Evolutionary conservation across 108 stramenopile species (phyloP).

Genomic region (Bacterosira constricta): DNA sequence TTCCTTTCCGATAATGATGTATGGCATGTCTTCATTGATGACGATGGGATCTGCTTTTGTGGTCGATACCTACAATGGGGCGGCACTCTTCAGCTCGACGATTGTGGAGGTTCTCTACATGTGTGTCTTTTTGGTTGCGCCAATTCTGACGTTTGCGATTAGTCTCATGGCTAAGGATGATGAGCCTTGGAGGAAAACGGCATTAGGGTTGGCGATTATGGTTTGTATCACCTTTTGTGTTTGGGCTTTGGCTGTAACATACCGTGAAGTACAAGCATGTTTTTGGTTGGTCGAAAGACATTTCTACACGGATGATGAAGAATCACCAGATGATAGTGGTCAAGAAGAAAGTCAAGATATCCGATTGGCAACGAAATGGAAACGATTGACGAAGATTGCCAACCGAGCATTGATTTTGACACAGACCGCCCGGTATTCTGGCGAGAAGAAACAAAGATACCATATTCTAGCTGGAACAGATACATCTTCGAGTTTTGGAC

Average conservation of each 20-base stretch:
- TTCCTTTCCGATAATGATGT: constrained; percentile 51
- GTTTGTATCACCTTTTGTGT: constrained; percentile 24
- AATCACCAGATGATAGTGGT: too few species aligned
- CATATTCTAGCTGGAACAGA: constrained; percentile 40
- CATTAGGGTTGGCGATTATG: constrained; percentile 38
- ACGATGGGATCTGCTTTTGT: constrained; percentile 65
- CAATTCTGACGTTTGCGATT: constrained; percentile 40
- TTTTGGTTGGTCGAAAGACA: constrained; percentile 38
- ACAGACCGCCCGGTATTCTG: constrained; percentile 31
- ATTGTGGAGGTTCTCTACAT: constrained; percentile 40
- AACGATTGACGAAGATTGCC: constrained; percentile 13
- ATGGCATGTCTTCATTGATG: constrained; percentile 57
- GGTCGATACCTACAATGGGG: constrained; percentile 46
- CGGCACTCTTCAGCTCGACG: constrained; percentile 26
- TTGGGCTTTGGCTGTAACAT: constrained; percentile 53
- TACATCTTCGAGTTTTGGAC: constrained; percentile 3
- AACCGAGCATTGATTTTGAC: constrained; percentile 31
- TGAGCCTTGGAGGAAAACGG: constrained; percentile 61
- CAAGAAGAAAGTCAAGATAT: too few species aligned
- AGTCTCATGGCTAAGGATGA: constrained; percentile 42
- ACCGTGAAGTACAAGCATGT: constrained; percentile 53
- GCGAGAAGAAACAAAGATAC: constrained; percentile 26
- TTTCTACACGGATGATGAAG: constrained; percentile 1
- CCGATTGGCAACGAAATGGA: constrained; percentile 7
- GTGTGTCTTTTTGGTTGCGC: constrained; percentile 58